phyloP scores from a whole-genome alignment of 306 rosid species.

The Castanea mollissima region DNA sequence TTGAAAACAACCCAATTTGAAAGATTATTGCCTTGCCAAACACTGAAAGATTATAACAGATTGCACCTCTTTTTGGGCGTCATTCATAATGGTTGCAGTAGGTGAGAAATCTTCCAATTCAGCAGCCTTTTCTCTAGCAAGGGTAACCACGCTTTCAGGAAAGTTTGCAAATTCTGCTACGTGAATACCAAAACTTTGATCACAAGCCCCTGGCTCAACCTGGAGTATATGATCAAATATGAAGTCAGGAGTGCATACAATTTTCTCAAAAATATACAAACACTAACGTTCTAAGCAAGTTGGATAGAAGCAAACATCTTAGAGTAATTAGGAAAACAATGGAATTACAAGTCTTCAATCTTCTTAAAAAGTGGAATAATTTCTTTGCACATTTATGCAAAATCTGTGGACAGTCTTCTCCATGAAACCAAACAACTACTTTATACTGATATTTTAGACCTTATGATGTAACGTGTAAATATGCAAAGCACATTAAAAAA shows the following conservation, averaged over 20 bases:
- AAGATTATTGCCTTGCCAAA: conserved; percentile 14
- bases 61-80: conserved; percentile 50
- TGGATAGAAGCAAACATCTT: neutral
- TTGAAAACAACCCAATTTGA: neutral
- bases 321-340: neutral
- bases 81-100: conserved; percentile 39
- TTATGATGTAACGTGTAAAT: neutral
- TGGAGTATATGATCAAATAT: conserved; percentile 35
- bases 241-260: conserved; percentile 15
- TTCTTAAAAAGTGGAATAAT: neutral
- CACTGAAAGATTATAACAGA: neutral
- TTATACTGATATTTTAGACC: neutral
- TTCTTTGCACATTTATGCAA: neutral
- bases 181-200: conserved; percentile 98
- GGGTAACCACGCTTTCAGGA: conserved; percentile 84
- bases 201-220: conserved; percentile 99
- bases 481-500: neutral
- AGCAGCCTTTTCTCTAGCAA: conserved; percentile 94
- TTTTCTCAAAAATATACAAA: conserved; percentile 6
- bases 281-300: neutral
- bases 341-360: neutral
- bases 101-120: conserved; percentile 96
- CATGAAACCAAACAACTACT: neutral
- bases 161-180: conserved; percentile 97
- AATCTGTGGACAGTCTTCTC: neutral